Evolutionary conservation across 1,139 yeast species (phyloP).

Genomic region (Ogataea hybrid): DNA sequence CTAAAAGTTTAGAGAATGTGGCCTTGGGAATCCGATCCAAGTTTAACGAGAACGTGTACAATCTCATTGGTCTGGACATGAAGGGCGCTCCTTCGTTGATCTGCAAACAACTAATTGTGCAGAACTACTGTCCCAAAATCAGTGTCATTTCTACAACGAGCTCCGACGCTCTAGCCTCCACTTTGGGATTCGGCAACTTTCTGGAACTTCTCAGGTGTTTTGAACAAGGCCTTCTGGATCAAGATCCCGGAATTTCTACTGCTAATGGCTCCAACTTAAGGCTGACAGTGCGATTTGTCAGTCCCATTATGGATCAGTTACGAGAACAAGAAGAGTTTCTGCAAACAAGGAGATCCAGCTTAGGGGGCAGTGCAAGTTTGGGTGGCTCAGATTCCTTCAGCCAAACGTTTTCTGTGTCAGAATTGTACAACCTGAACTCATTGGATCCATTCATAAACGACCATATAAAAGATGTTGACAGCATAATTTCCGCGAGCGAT

Average conservation of each 20-base stretch:
- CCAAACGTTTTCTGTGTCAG: too few species aligned
- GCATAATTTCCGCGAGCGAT: too few species aligned
- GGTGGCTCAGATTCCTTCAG: conserved; percentile 8
- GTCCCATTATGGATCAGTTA: conserved; percentile 24
- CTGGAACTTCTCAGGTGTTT: conserved; percentile 27
- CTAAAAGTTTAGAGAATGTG: conserved; percentile 6
- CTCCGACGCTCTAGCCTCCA: conserved; percentile 20
- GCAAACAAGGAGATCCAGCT: conserved; percentile 17
- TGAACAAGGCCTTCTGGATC: conserved; percentile 26
- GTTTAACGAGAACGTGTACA: conserved; percentile 16
- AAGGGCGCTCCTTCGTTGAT: conserved; percentile 29
- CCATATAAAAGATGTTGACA: too few species aligned
- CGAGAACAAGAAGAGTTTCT: conserved; percentile 19
- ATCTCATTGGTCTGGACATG: conserved; percentile 32
- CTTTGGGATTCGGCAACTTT: conserved; percentile 21
- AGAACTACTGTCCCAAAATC: conserved; percentile 27
- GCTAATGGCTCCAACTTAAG: conserved; percentile 13
- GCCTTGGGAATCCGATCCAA: conserved; percentile 19
- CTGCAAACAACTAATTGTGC: conserved; percentile 27
- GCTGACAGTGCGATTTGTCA: conserved; percentile 26
- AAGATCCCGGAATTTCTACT: conserved; percentile 13
- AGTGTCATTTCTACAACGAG: conserved; percentile 22
- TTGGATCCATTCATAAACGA: too few species aligned
- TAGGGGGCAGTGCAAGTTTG: conserved; percentile 11
- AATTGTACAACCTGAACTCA: too few species aligned